Conservation (phyloP, 148 eudicot species). For the Dianthus caryophyllus region DNA sequence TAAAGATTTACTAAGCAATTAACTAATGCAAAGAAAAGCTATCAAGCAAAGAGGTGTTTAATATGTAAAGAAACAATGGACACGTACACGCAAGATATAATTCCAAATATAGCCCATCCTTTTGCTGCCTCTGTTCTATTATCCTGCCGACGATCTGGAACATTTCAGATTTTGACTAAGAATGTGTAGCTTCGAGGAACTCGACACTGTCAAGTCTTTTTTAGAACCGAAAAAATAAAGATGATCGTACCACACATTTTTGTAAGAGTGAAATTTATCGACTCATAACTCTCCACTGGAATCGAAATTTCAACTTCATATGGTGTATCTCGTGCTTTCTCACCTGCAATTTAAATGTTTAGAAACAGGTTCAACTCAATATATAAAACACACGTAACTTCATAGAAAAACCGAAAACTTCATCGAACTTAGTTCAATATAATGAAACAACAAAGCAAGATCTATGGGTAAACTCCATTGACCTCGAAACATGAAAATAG, state of each 20-base stretch:
- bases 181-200: constrained; percentile 2
- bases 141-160: constrained; percentile 55
- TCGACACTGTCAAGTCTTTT: background rate
- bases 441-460: background rate
- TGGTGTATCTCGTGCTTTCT: constrained; percentile 44
- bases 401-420: background rate
- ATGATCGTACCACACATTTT: constrained; percentile 70
- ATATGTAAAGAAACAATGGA: background rate
- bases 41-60: too few species aligned
- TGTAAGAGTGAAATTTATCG: constrained; percentile 67
- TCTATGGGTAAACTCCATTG: constrained; percentile 5
- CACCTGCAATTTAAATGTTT: constrained; percentile 43
- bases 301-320: constrained; percentile 77
- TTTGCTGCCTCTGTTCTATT: constrained; percentile 40
- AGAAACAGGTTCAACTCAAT: constrained; percentile 4
- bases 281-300: constrained; percentile 67
- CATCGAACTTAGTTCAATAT: background rate
- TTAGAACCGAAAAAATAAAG: constrained; percentile 6
- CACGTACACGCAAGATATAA: constrained; percentile 67
- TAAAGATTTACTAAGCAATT: too few species aligned
- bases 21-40: too few species aligned
- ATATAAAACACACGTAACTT: too few species aligned
- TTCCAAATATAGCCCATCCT: constrained; percentile 93
- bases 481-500: background rate
- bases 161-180: constrained; percentile 2